Evolutionary conservation across 495 filamentous ascomycete genomes (phyloP).

Genomic region (Parachaetomium inaequale): DNA sequence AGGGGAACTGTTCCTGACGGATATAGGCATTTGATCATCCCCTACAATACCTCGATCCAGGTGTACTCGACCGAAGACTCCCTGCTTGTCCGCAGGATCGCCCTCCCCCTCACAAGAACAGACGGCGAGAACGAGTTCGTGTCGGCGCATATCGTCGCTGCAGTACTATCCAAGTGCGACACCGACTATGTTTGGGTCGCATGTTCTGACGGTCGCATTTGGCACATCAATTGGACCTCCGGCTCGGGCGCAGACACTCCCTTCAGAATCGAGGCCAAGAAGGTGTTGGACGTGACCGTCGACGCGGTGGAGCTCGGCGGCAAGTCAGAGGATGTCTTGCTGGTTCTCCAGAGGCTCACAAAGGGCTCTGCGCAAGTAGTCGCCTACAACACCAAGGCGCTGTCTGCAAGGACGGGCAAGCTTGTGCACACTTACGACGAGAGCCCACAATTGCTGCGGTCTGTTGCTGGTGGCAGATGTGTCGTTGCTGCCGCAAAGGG

Average conservation of each 20-base stretch:
- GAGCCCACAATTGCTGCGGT: constrained; percentile 34
- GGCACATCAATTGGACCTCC: constrained; percentile 71
- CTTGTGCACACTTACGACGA: constrained; percentile 33
- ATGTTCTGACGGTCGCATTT: constrained; percentile 60
- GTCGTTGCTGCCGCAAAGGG: constrained; percentile 40
- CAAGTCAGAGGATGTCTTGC: constrained; percentile 41
- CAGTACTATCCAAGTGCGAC: constrained; percentile 55
- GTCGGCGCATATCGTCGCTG: constrained; percentile 48
- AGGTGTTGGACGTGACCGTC: constrained; percentile 44
- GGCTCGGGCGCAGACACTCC: constrained; percentile 45
- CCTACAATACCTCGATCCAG: constrained; percentile 60
- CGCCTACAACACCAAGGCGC: constrained; percentile 36
- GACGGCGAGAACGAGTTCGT: constrained; percentile 23
- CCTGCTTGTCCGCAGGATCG: constrained; percentile 64
- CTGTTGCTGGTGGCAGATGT: constrained; percentile 28
- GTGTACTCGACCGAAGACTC: constrained; percentile 80
- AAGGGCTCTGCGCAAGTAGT: constrained; percentile 37
- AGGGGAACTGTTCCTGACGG: constrained; percentile 31
- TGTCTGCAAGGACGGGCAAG: constrained; percentile 24
- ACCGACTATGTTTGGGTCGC: constrained; percentile 65
- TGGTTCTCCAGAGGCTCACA: constrained; percentile 36
- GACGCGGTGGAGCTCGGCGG: constrained; percentile 38
- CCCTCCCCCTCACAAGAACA: constrained; percentile 29
- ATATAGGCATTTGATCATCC: constrained; percentile 63
- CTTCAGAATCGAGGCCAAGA: constrained; percentile 38